Evolutionary conservation across 2,329 filamentous ascomycete species (phyloP).

Genomic region (Escovopsis sp.): DNA sequence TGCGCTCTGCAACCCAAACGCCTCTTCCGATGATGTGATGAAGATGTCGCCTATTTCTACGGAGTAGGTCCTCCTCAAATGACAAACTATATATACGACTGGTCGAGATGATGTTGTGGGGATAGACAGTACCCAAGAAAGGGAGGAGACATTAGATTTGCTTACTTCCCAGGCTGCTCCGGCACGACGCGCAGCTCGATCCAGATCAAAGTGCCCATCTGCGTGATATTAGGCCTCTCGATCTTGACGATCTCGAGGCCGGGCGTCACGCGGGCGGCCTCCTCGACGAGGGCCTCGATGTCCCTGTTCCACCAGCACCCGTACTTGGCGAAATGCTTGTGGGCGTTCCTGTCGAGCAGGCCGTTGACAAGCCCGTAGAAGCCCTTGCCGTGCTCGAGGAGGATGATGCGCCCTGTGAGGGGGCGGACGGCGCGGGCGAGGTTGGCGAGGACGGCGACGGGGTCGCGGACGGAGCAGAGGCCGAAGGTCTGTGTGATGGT

Average conservation of each 20-base stretch:
- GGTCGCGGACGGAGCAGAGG: constrained; percentile 45
- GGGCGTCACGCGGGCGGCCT: constrained; percentile 30
- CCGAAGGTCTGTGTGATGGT: constrained; percentile 50
- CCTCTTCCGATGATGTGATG: too few relatives aligned
- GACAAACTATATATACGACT: too few relatives aligned
- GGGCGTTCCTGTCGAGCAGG: constrained; percentile 38
- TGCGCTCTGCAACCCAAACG: too few relatives aligned
- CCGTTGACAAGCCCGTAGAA: constrained; percentile 38
- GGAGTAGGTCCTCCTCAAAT: too few relatives aligned
- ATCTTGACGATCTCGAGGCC: constrained; percentile 42
- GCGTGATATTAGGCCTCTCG: constrained; percentile 33
- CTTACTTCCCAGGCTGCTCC: constrained; percentile 6
- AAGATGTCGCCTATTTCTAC: too few relatives aligned
- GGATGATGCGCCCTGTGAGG: constrained; percentile 40
- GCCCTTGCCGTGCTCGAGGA: constrained; percentile 48
- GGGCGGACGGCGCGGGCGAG: constrained; percentile 37
- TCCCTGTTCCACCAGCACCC: constrained; percentile 58
- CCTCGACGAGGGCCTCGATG: constrained; percentile 37
- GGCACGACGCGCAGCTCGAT: constrained; percentile 35
- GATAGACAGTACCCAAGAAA: too few relatives aligned
- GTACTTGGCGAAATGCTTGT: constrained; percentile 40
- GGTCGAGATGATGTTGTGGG: too few relatives aligned
- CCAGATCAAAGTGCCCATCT: constrained; percentile 43
- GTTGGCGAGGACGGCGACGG: constrained; percentile 35
- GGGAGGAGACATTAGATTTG: too few relatives aligned